These are phyloP conservation scores for Blepharisma japonicum DNA, from an alignment of 73 alveolate genomes.

Conservation along the genomic window DNA sequence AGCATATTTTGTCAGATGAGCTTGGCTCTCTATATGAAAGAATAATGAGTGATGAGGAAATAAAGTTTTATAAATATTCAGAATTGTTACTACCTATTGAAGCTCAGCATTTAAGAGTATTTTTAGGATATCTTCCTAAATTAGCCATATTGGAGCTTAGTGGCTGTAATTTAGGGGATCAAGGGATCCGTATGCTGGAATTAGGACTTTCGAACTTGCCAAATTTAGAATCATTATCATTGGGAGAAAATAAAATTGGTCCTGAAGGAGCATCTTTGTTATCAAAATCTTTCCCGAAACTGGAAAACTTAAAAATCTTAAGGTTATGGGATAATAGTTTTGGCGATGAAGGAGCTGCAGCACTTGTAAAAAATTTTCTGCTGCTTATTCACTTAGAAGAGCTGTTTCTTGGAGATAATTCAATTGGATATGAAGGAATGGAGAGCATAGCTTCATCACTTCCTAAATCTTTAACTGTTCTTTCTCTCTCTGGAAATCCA, in stretches of 20 bases:
- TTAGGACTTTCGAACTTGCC: background rate
- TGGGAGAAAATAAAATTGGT: slow-evolving; percentile 4
- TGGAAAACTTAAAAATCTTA: background rate
- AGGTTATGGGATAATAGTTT: background rate
- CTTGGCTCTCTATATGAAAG: background rate
- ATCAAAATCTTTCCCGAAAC: background rate
- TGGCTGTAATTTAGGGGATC: background rate
- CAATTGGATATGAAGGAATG: background rate
- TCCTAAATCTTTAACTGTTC: background rate
- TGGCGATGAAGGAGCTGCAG: background rate
- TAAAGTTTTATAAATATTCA: background rate
- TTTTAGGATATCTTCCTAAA: background rate
- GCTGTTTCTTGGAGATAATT: slow-evolving; percentile 6
- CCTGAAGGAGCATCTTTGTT: background rate
- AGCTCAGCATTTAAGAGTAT: background rate
- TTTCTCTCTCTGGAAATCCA: slow-evolving; percentile 4
- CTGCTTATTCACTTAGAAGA: background rate
- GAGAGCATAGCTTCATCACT: background rate
- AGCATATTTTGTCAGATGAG: background rate
- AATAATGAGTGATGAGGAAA: background rate
- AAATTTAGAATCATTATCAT: background rate
- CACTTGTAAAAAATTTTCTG: background rate
- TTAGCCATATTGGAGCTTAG: background rate
- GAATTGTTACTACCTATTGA: background rate
- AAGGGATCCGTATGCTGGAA: background rate